These are phyloP conservation scores for Linum lewisii DNA, from an alignment of 345 rosid genomes.

Conservation along the genomic window DNA sequence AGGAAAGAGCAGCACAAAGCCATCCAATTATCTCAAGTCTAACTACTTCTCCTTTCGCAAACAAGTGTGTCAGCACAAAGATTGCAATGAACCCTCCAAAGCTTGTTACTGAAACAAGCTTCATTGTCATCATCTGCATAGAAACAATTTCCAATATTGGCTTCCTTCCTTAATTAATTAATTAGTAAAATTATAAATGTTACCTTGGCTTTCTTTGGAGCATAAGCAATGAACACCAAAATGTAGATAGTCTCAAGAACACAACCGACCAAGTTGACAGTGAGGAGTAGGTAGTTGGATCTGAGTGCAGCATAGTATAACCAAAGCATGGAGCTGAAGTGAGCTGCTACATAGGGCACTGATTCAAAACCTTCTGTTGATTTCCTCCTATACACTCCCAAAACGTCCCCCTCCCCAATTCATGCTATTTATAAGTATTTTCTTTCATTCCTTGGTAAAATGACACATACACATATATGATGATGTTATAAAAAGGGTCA, in stretches of 20 bases:
- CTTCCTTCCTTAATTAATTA: background rate
- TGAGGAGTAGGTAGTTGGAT: constrained; percentile 38
- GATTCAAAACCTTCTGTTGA: constrained; percentile 65
- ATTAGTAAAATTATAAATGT: no score
- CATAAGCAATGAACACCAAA: constrained; percentile 37
- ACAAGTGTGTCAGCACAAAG: constrained; percentile 19
- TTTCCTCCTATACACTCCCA: constrained; percentile 46
- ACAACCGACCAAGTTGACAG: constrained; percentile 56
- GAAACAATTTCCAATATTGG: background rate
- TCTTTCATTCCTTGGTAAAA: background rate
- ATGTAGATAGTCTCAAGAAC: constrained; percentile 45
- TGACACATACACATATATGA: background rate
- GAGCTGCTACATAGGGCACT: constrained; percentile 53
- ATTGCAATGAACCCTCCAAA: constrained; percentile 22
- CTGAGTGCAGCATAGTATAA: constrained; percentile 55
- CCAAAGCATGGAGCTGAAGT: constrained; percentile 56
- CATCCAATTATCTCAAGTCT: constrained; percentile 28
- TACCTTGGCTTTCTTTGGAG: constrained; percentile 55
- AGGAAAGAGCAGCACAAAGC: constrained; percentile 27
- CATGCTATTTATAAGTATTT: background rate
- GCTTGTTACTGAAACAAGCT: constrained; percentile 18
- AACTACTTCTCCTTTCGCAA: constrained; percentile 19
- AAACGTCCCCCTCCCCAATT: constrained; percentile 57
- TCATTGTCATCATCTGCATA: constrained; percentile 28
- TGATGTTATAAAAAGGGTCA: background rate